These are phyloP conservation scores for Trichoderma atroviride DNA, from an alignment of 2,329 filamentous ascomycete species.

Conservation along the genomic window DNA sequence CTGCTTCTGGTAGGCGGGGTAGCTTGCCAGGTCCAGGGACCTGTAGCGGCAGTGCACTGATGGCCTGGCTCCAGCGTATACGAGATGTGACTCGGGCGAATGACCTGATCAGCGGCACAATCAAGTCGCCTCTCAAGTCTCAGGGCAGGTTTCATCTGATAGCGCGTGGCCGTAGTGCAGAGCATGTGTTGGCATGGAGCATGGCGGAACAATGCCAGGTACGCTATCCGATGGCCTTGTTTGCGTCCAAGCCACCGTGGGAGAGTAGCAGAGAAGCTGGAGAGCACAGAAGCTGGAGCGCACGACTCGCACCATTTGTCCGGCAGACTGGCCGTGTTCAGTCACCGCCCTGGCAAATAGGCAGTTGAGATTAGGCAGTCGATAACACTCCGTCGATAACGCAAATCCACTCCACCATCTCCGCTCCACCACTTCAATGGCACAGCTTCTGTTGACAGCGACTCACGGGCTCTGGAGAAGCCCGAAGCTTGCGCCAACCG, in stretches of 20 bases:
- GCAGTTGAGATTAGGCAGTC: neutral
- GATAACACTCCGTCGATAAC: neutral
- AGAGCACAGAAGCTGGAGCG: neutral
- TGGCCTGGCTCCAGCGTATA: neutral
- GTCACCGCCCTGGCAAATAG: slow-evolving; percentile 2
- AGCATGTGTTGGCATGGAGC: neutral
- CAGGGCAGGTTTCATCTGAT: neutral
- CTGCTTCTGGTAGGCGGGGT: slow-evolving; percentile 22
- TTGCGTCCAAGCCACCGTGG: neutral
- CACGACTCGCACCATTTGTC: neutral
- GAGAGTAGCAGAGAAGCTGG: neutral
- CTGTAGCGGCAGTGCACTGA: neutral
- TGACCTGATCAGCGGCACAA: slow-evolving; percentile 1
- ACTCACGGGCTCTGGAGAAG: slow-evolving; percentile 22
- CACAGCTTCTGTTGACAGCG: neutral
- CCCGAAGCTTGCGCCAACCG: slow-evolving; percentile 20
- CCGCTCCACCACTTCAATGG: neutral
- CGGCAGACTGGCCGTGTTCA: neutral
- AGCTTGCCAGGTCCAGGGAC: neutral
- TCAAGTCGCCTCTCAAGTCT: neutral
- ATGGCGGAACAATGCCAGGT: neutral
- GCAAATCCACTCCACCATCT: neutral
- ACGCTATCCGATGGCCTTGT: neutral
- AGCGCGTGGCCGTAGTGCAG: neutral
- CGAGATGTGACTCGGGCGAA: neutral